A percentile compares a stretch with the other conserved stretches of the same genome.
Conservation (phyloP, 176 grass and related monocot genomes). For the Aegilops sharonensis region DNA sequence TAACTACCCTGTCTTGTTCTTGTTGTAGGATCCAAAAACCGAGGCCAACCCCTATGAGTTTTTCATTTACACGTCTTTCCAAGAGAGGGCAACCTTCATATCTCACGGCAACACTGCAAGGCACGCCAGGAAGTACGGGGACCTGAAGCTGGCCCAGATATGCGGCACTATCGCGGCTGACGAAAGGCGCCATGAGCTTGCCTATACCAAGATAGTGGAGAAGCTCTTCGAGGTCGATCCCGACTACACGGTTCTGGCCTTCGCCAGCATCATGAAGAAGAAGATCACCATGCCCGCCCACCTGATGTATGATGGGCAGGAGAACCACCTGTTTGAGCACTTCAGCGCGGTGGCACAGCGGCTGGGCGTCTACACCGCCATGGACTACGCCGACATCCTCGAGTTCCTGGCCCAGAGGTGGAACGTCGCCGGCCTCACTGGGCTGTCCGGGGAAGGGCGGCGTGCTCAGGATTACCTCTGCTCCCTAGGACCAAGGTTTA, state of each 20-base stretch:
- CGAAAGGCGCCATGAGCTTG: conserved; percentile 34
- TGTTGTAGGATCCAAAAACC: conserved; percentile 27
- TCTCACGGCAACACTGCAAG: conserved; percentile 46
- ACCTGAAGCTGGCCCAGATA: conserved; percentile 14
- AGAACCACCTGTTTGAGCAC: too few relatives aligned
- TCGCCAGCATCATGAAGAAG: too few relatives aligned
- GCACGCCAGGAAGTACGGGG: conserved; percentile 13
- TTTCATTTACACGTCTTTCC: conserved; percentile 11
- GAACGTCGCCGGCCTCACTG: too few relatives aligned
- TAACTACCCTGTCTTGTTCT: background rate
- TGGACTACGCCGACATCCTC: conserved; percentile 41
- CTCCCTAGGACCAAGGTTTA: conserved; percentile 26
- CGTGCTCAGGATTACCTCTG: too few relatives aligned
- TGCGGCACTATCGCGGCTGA: conserved; percentile 42
- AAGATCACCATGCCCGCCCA: too few relatives aligned
- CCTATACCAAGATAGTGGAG: too few relatives aligned
- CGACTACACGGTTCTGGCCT: too few relatives aligned
- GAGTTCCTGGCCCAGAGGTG: background rate
- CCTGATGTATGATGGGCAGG: too few relatives aligned
- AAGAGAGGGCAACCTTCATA: conserved; percentile 40
- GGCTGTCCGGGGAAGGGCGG: too few relatives aligned
- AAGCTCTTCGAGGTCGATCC: too few relatives aligned
- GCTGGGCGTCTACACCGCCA: conserved; percentile 26
- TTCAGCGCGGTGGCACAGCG: conserved; percentile 38
- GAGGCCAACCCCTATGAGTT: conserved; percentile 35